Evolutionary conservation across 306 rosid species (phyloP), one percentile per base, ranked within the genome.

Genomic region (Senna siamea): DNA sequence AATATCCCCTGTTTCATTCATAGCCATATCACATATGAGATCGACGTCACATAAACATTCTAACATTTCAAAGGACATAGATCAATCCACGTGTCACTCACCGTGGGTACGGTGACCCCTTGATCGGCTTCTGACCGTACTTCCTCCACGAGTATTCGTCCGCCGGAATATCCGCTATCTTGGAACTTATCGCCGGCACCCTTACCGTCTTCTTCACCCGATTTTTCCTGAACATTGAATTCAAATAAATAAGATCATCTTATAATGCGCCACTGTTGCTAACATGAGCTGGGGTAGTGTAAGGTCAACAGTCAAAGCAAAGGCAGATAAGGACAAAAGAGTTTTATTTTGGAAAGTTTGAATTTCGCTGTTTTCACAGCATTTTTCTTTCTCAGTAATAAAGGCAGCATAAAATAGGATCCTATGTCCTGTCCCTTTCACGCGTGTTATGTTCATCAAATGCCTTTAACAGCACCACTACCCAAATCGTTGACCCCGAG

Each of bases 111-210:
- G 98, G 98, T 0, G 98, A 90, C 0, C 97, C 98, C 66, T 93
- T 93, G 78, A 93, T 93, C 58, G 98, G 98, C 77, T 93, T 93
- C 63, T 93, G 98, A 13, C 98, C 98, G 75, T 93, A 93, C 68
- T 93, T 93, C 7, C 98, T 70, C 98, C 98, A 93, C 0, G 98
- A 93, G 26, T 63, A 93, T 79, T 93, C 98, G 72, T 93, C 98
- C 7, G 96, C 67, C 2, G 98, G 98, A 60, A 93, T 90, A 66
- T 93, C 97, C 15, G 98, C 98, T n/a, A 89, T 74, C 69, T 90
- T 93, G 1, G 98, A 80, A 79, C 98, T 93, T 0, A 93, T 85
- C 44, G 98, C 98, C 48, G 96, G 98, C 11, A 93, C 97, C 15
- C 92, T 86, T 9, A 93, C 85, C 0, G 90, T 87, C 64, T 77